These are phyloP conservation scores for Bruguiera hainesii DNA, from an alignment of 441 rosid species.

Conservation along the genomic window DNA sequence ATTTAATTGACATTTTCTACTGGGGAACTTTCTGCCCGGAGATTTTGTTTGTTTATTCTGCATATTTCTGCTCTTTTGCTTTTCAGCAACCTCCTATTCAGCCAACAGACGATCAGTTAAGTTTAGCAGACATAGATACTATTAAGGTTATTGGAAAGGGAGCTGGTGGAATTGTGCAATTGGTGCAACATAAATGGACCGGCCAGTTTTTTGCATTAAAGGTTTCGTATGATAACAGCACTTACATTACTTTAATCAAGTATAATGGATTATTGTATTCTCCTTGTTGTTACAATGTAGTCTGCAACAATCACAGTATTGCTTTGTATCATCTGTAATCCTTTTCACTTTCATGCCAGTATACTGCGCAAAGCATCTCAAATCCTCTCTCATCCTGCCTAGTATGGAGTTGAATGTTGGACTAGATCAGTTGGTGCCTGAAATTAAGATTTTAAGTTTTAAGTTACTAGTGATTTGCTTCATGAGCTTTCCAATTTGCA, in stretches of 20 bases:
- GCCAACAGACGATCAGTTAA: conserved; percentile 78
- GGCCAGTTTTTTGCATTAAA: conserved; percentile 90
- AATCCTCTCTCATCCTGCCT: not conserved
- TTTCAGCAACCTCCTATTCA: conserved; percentile 77
- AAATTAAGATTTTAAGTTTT: not conserved
- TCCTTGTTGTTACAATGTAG: not conserved
- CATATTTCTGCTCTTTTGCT: not conserved
- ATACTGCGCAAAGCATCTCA: not conserved
- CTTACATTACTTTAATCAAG: not conserved
- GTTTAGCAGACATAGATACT: conserved; percentile 70
- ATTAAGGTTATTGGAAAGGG: conserved; percentile 94
- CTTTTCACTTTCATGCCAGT: not conserved
- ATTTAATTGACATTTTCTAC: not conserved
- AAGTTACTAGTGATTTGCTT: not conserved
- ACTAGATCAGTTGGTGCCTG: not conserved
- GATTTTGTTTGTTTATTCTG: not conserved
- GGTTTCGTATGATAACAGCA: conserved; percentile 35
- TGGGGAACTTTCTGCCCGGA: not conserved
- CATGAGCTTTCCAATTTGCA: not conserved
- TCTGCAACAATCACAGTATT: not conserved
- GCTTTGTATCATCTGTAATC: not conserved
- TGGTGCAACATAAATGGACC: conserved; percentile 99
- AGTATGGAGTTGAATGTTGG: no score
- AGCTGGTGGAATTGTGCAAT: conserved; percentile 85
- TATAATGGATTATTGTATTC: not conserved